phyloP scores from a whole-genome alignment of 2,329 filamentous ascomycete species.

The Colletotrichum musicola region DNA sequence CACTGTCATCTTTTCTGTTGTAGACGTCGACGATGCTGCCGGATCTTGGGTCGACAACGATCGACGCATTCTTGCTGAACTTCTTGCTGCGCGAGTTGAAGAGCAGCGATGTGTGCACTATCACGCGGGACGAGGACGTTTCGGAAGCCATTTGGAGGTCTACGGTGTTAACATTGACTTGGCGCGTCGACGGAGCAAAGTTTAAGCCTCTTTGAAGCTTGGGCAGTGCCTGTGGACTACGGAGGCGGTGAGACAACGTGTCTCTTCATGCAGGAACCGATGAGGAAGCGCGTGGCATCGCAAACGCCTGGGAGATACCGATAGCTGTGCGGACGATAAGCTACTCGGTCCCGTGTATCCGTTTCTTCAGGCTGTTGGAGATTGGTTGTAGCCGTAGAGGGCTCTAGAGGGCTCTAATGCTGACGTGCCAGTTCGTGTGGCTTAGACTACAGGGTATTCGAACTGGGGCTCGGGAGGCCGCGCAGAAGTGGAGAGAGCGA shows the following conservation, averaged over 20 bases:
- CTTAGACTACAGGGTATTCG: not conserved
- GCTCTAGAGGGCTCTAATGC: not conserved
- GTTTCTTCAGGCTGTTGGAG: no score
- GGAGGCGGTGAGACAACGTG: not conserved
- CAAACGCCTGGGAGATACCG: not conserved
- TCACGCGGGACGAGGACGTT: conserved; percentile 33
- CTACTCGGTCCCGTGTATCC: not conserved
- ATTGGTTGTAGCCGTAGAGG: not conserved
- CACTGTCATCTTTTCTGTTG: conserved; percentile 44
- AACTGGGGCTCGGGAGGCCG: conserved; percentile 1
- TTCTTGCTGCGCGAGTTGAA: conserved; percentile 60
- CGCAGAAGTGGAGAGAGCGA: not conserved
- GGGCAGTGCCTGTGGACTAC: not conserved
- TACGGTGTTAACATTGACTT: not conserved
- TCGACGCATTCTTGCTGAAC: conserved; percentile 56
- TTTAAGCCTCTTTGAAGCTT: not conserved
- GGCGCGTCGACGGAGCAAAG: not conserved
- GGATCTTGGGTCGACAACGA: conserved; percentile 53
- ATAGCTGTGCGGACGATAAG: not conserved
- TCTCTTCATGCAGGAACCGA: not conserved
- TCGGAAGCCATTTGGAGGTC: conserved; percentile 10
- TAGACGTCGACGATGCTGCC: conserved; percentile 55
- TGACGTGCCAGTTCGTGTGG: conserved; percentile 1
- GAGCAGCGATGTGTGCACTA: conserved; percentile 59
- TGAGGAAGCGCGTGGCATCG: not conserved